Evolutionary conservation across 805 yeast species (phyloP).

Genomic region (Clavispora santaluciae): DNA sequence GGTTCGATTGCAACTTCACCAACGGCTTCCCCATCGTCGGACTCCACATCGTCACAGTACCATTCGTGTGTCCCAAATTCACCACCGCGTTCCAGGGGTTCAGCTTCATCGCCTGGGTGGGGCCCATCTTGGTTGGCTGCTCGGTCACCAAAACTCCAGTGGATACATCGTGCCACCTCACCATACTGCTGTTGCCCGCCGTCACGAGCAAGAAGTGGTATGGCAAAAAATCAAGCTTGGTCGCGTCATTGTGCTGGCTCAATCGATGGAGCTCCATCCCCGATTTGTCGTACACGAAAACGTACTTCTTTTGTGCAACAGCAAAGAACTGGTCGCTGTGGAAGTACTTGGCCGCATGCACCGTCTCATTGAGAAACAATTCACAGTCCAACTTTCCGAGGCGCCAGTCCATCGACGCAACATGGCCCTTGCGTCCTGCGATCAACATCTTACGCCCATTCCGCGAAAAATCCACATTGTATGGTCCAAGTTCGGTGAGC

Average conservation of each 20-base stretch:
- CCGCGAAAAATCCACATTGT: slow-evolving; percentile 71
- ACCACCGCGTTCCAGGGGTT: slow-evolving; percentile 95
- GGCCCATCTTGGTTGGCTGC: slow-evolving; percentile 81
- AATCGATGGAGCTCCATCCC: slow-evolving; percentile 91
- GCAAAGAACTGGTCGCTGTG: slow-evolving; percentile 95
- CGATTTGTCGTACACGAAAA: slow-evolving; percentile 83
- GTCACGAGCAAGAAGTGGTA: slow-evolving; percentile 85
- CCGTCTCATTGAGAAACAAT: slow-evolving; percentile 80
- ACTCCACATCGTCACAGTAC: slow-evolving; percentile 90
- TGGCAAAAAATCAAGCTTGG: slow-evolving; percentile 80
- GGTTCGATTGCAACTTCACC: slow-evolving; percentile 71
- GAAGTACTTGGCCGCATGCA: slow-evolving; percentile 81
- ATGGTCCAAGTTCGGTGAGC: slow-evolving; percentile 81
- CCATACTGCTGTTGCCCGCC: slow-evolving; percentile 83
- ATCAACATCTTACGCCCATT: slow-evolving; percentile 82
- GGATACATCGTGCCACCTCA: slow-evolving; percentile 92
- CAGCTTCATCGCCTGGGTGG: slow-evolving; percentile 81
- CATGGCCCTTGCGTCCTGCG: slow-evolving; percentile 91
- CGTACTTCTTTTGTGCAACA: slow-evolving; percentile 92
- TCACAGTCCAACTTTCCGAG: slow-evolving; percentile 79
- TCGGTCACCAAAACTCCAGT: slow-evolving; percentile 87
- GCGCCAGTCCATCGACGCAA: slow-evolving; percentile 95
- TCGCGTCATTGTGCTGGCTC: slow-evolving; percentile 84
- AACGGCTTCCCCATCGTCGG: slow-evolving; percentile 84
- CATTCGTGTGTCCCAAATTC: slow-evolving; percentile 90